Percentiles rank a stretch among this genome's conserved stretches.
These are phyloP conservation scores for Berberis vulgaris DNA, from an alignment of 164 flowering plant genomes.

Conservation along the genomic window DNA sequence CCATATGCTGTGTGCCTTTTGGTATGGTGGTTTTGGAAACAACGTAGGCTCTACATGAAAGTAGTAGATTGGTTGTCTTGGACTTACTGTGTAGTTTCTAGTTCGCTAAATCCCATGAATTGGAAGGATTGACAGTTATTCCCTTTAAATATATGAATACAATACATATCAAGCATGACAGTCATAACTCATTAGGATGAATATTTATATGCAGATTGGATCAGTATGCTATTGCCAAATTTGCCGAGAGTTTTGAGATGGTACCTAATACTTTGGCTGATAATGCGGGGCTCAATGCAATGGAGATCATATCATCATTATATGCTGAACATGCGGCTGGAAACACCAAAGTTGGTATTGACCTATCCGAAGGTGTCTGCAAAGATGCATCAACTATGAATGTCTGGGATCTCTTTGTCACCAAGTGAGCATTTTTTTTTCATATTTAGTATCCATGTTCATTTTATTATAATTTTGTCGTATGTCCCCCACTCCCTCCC, in stretches of 20 bases:
- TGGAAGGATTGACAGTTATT: no score
- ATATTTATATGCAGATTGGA: slow-evolving; percentile 58
- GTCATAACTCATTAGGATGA: neutral
- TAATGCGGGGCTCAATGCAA: slow-evolving; percentile 90
- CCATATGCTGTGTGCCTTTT: no score
- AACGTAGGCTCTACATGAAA: no score
- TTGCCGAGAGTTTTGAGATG: slow-evolving; percentile 96
- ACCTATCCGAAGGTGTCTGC: slow-evolving; percentile 72
- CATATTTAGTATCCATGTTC: neutral
- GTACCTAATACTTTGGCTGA: slow-evolving; percentile 88
- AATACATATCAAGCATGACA: no score
- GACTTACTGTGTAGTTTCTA: no score
- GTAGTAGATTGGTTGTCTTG: no score
- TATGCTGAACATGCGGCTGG: slow-evolving; percentile 91
- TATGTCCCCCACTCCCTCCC: no score
- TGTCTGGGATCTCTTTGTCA: slow-evolving; percentile 77
- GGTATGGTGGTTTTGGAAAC: no score
- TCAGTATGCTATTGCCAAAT: slow-evolving; percentile 90
- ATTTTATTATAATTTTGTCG: no score
- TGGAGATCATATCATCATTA: slow-evolving; percentile 83
- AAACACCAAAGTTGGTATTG: slow-evolving; percentile 70
- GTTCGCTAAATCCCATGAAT: no score
- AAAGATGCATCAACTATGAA: slow-evolving; percentile 54
- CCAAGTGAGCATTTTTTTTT: slow-evolving; percentile 52
- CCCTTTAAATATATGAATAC: no score